phyloP scores from a whole-genome alignment of 164 flowering plant genomes.

The Platanus orientalis region DNA sequence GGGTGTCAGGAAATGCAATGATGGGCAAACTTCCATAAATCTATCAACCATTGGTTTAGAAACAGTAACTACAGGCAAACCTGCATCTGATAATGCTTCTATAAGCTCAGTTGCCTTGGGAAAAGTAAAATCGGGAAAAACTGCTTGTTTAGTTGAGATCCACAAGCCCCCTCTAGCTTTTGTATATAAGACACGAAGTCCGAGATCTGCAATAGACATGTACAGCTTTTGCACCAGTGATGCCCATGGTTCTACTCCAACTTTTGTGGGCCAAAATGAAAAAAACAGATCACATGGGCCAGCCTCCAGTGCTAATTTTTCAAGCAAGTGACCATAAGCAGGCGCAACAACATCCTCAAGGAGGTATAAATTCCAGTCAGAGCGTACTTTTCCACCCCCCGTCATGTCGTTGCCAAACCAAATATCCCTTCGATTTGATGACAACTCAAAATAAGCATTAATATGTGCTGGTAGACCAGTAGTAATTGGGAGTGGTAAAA shows the following conservation, averaged over 20 bases:
- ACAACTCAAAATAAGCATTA: slow-evolving; percentile 93
- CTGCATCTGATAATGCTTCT: slow-evolving; percentile 75
- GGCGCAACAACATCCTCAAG: slow-evolving; percentile 90
- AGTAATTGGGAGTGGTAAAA: slow-evolving; percentile 82
- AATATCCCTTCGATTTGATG: slow-evolving; percentile 94
- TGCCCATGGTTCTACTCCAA: slow-evolving; percentile 74
- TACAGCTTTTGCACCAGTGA: slow-evolving; percentile 76
- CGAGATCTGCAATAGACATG: slow-evolving; percentile 48
- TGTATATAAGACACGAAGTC: slow-evolving; percentile 71
- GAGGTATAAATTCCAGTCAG: slow-evolving; percentile 89
- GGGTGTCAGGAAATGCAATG: slow-evolving; percentile 73
- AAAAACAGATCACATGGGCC: slow-evolving; percentile 77
- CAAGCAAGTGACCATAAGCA: slow-evolving; percentile 86
- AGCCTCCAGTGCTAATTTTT: slow-evolving; percentile 60
- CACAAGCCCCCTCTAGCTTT: slow-evolving; percentile 94
- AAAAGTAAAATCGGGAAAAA: slow-evolving; percentile 85
- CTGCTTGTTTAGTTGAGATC: slow-evolving; percentile 85
- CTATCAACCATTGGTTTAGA: slow-evolving; percentile 53
- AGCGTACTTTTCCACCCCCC: slow-evolving; percentile 90
- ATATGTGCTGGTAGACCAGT: slow-evolving; percentile 92
- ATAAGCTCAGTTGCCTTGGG: slow-evolving; percentile 51
- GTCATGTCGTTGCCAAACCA: slow-evolving; percentile 99
- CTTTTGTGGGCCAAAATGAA: slow-evolving; percentile 71
- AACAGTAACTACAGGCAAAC: slow-evolving; percentile 64
- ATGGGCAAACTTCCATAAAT: slow-evolving; percentile 68